Evolutionary conservation across 257 asterid genomes (phyloP), one percentile per base, ranked within the genome.

Genomic region (Fraxinus pennsylvanica): DNA sequence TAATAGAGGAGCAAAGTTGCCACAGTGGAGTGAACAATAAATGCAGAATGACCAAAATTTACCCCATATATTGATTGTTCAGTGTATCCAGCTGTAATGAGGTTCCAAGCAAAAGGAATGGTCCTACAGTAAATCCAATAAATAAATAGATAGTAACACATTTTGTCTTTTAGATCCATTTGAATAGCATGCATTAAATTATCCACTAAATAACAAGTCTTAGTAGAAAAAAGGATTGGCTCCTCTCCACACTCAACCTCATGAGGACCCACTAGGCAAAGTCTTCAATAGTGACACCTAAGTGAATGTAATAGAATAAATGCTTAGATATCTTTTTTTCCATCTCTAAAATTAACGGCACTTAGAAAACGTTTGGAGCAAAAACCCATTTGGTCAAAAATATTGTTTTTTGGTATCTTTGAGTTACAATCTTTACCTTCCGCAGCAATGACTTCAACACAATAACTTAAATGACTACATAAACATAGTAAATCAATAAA

Each of bases 101-200:
- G 97, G 87, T 94, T 94, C 98, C 98, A 94, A 80, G 92, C 98
- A 79, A 94, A 94, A 38, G 98, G 98, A 76, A 94, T 94, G 9
- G 98, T 94, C 89, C 98, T 94, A 84, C 82, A 74, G 79, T 80
- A 80, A 73, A 76, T 71, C 71, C 78, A 79, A 70, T 35, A 63
- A 71, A 71, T 38, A 78, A 81, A 14, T 7, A 41, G 50, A 41
- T 14, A 27, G 13, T 30, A 33, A 9, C 80, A 72, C 17, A 65
- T 47, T 43, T 5, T 66, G 41, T 63, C 68, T 74, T 52, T 59
- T 27, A 67, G 30, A 41, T 65, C 77, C 73, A 72, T 30, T 15
- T 67, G 13, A 41, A 66, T 29, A 25, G 27, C 15, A 38, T 9
- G 82, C 84, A n/a, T 29, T 27, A 74, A 47, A 21, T 54, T 74